Percentiles rank a stretch among this genome's conserved stretches.
Evolutionary conservation across 2,329 filamentous ascomycete genomes (phyloP).

Genomic region (Lasiodiplodia sp.): DNA sequence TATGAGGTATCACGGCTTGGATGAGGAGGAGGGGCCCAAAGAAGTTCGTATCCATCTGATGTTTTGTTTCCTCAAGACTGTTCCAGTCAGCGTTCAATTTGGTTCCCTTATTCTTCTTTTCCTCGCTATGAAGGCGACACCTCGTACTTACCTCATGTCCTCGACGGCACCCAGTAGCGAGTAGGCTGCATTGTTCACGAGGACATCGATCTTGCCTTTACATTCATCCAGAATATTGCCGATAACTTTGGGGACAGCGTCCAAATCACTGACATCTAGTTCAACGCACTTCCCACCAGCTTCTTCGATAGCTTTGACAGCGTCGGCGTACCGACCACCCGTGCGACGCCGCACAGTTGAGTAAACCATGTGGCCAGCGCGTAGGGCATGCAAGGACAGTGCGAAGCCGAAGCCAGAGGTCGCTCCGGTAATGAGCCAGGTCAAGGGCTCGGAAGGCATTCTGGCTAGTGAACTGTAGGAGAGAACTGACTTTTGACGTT

Average conservation of each 20-base stretch:
- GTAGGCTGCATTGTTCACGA: slow-evolving; percentile 42
- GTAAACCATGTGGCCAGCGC: slow-evolving; percentile 36
- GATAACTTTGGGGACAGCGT: neutral
- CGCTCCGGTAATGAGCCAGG: slow-evolving; percentile 39
- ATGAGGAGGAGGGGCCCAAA: slow-evolving; percentile 60
- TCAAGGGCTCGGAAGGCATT: slow-evolving; percentile 10
- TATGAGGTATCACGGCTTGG: slow-evolving; percentile 56
- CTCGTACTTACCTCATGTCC: slow-evolving; percentile 16
- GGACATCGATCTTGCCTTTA: slow-evolving; percentile 34
- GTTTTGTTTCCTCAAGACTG: slow-evolving; percentile 12
- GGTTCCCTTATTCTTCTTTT: neutral
- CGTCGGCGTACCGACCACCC: neutral
- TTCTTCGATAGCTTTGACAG: slow-evolving; percentile 11
- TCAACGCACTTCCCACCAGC: slow-evolving; percentile 28
- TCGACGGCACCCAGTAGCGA: slow-evolving; percentile 35
- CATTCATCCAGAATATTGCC: slow-evolving; percentile 13
- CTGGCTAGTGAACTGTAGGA: neutral
- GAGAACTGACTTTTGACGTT: neutral
- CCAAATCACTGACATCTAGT: slow-evolving; percentile 32
- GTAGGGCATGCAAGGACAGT: slow-evolving; percentile 33
- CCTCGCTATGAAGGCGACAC: neutral
- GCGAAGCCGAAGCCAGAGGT: slow-evolving; percentile 38
- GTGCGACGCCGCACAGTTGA: slow-evolving; percentile 35
- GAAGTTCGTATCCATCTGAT: slow-evolving; percentile 53
- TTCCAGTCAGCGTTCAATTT: neutral